phyloP scores from a whole-genome alignment of 129 eudicot genomes.

The Lonicera japonica region DNA sequence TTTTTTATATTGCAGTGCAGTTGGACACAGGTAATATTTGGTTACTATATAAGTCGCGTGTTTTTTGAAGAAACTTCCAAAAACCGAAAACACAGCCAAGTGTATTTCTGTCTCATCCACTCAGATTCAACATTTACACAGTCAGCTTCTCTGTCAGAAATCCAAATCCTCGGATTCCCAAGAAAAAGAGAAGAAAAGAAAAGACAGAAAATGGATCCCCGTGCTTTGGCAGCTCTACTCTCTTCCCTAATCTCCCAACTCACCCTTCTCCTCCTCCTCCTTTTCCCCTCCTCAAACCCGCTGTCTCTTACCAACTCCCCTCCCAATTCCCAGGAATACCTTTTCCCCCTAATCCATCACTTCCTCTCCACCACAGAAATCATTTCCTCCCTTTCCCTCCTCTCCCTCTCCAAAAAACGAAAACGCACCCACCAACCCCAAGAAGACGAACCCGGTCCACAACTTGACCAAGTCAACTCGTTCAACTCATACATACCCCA shows the following conservation, averaged over 20 bases:
- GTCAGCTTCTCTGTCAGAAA: neutral
- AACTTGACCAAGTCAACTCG: slow-evolving; percentile 25
- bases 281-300: slow-evolving; percentile 25
- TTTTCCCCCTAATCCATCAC: slow-evolving; percentile 43
- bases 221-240: slow-evolving; percentile 50
- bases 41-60: no score
- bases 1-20: no score
- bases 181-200: neutral
- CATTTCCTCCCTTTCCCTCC: slow-evolving; percentile 40
- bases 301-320: slow-evolving; percentile 7
- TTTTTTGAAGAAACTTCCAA: no score
- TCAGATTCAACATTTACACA: neutral
- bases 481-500: slow-evolving; percentile 34
- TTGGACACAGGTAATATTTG: no score
- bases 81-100: no score
- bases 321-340: slow-evolving; percentile 11
- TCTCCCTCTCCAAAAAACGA: slow-evolving; percentile 40
- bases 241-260: slow-evolving; percentile 59
- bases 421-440: slow-evolving; percentile 31
- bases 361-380: slow-evolving; percentile 40
- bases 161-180: neutral
- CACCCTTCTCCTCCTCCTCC: slow-evolving; percentile 32
- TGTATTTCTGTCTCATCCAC: neutral
- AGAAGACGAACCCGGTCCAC: slow-evolving; percentile 9
- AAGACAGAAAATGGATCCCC: slow-evolving; percentile 40